A percentile compares a stretch with the other conserved stretches of the same genome.
Evolutionary conservation across 2,329 filamentous ascomycete genomes (phyloP).

Genomic region (Colletotrichum sp.): DNA sequence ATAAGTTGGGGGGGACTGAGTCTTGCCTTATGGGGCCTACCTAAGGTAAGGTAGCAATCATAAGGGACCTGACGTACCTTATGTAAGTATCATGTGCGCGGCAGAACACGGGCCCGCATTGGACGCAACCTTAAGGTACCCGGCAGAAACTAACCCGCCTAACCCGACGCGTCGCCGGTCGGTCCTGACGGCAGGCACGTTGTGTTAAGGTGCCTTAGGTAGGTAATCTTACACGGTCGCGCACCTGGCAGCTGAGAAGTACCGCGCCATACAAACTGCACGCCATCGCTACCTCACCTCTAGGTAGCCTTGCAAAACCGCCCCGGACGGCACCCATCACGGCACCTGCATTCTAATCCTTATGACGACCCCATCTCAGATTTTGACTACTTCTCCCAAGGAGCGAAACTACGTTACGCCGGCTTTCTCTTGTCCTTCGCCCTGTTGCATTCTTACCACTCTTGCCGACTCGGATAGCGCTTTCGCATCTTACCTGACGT

Average conservation of each 20-base stretch:
- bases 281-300: background rate
- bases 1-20: background rate
- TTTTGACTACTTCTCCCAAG: background rate
- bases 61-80: background rate
- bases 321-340: background rate
- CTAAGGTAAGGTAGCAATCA: background rate
- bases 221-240: background rate
- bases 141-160: background rate
- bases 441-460: background rate
- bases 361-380: background rate
- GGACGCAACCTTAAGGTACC: background rate
- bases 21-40: background rate
- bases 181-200: background rate
- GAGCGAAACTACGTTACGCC: background rate
- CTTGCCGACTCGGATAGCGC: background rate
- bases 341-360: background rate
- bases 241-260: background rate
- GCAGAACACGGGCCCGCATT: background rate
- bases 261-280: background rate
- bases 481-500: background rate
- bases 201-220: background rate
- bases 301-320: background rate
- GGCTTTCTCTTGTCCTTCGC: background rate
- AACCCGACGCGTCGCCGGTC: background rate
- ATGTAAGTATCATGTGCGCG: background rate